These are phyloP conservation scores for Cyberlindnera samutprakarnensis DNA, from an alignment of 805 yeast genomes.

Conservation along the genomic window DNA sequence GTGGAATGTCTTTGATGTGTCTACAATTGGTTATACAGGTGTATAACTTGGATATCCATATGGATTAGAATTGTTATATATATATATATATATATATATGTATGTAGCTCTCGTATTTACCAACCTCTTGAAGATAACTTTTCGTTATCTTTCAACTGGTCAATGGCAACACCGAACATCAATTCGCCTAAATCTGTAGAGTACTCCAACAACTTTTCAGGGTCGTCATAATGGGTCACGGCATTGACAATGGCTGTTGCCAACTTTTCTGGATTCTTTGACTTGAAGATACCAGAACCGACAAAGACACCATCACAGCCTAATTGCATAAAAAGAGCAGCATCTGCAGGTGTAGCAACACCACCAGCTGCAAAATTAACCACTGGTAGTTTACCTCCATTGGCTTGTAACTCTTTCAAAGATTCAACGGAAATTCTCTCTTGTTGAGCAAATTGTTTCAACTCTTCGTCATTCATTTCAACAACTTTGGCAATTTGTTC, in stretches of 20 bases:
- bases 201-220: slow-evolving; percentile 1
- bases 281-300: slow-evolving; percentile 1
- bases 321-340: slow-evolving; percentile 1
- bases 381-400: slow-evolving; percentile 1
- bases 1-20: slow-evolving; percentile 1
- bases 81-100: too few relatives aligned
- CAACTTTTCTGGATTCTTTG: slow-evolving; percentile 1
- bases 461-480: not conserved
- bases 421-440: not conserved
- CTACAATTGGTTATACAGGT: slow-evolving; percentile 9
- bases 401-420: not conserved
- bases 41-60: slow-evolving; percentile 15
- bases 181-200: slow-evolving; percentile 1
- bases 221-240: not conserved
- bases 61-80: not conserved
- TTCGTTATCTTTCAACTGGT: slow-evolving; percentile 1
- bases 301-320: slow-evolving; percentile 1
- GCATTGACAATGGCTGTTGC: slow-evolving; percentile 1
- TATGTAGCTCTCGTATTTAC: too few relatives aligned
- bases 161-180: slow-evolving; percentile 1
- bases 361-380: slow-evolving; percentile 1
- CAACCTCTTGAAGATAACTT: slow-evolving; percentile 1
- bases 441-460: not conserved
- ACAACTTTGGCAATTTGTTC: not conserved
- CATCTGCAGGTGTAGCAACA: slow-evolving; percentile 1